Evolutionary conservation across 768 basidiomycete genomes (phyloP).

Genomic region (Rhizopogon roseolus): DNA sequence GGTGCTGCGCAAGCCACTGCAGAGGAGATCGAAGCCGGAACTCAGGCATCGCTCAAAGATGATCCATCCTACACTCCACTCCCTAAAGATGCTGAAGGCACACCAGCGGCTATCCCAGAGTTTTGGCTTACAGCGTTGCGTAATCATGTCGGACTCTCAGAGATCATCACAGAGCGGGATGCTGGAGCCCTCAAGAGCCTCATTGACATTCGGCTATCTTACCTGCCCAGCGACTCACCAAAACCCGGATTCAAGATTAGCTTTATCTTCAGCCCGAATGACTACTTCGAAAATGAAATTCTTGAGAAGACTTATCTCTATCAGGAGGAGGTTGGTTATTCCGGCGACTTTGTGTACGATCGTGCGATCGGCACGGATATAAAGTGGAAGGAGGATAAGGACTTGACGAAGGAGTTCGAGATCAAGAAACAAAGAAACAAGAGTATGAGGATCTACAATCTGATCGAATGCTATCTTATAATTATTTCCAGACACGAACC

Average conservation of each 20-base stretch:
- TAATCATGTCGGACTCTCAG: constrained; percentile 82
- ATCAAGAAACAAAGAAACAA: constrained; percentile 99
- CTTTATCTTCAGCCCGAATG: constrained; percentile 80
- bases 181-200: constrained; percentile 80
- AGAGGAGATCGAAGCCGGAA: constrained; percentile 82
- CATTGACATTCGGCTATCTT: constrained; percentile 73
- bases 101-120: constrained; percentile 63
- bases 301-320: constrained; percentile 95
- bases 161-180: constrained; percentile 92
- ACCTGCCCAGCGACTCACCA: constrained; percentile 57
- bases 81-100: constrained; percentile 42
- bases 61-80: constrained; percentile 66
- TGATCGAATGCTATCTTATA: not conserved
- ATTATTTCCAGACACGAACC: constrained; percentile 61
- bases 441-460: constrained; percentile 45
- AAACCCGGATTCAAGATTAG: constrained; percentile 90
- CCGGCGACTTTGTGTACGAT: constrained; percentile 96
- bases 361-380: constrained; percentile 88
- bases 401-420: constrained; percentile 95
- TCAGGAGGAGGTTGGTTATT: constrained; percentile 88
- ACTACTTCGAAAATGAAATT: constrained; percentile 80
- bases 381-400: constrained; percentile 98
- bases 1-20: constrained; percentile 68
- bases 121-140: constrained; percentile 98
- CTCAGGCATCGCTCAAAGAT: constrained; percentile 67